Conservation (phyloP, 2,329 filamentous ascomycete species). For the Pseudogymnoascus sp. region DNA sequence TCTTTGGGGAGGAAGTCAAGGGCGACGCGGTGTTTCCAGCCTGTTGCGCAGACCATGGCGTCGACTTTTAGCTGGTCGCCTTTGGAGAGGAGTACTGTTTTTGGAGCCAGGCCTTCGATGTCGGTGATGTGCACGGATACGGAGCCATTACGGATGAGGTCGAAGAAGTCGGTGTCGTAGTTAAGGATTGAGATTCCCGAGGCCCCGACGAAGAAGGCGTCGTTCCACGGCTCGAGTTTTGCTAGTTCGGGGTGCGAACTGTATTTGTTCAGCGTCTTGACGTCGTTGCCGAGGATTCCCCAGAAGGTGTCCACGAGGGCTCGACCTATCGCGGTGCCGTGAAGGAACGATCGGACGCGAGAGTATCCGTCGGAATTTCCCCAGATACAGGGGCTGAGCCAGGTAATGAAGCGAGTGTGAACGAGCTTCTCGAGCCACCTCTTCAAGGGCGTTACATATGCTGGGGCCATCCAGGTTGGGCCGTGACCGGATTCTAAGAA, state of each 20-base stretch:
- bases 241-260: conserved; percentile 43
- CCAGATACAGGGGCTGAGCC: conserved; percentile 70
- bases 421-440: conserved; percentile 60
- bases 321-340: conserved; percentile 49
- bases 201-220: conserved; percentile 41
- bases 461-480: conserved; percentile 49
- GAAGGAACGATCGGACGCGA: conserved; percentile 45
- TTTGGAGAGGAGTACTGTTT: conserved; percentile 43
- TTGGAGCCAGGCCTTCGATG: conserved; percentile 36
- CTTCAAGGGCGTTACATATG: conserved; percentile 59
- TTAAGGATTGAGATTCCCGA: conserved; percentile 52
- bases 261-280: conserved; percentile 45
- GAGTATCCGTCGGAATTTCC: conserved; percentile 53
- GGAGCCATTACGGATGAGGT: conserved; percentile 43
- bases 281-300: conserved; percentile 47
- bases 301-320: conserved; percentile 50
- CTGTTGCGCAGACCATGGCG: conserved; percentile 47
- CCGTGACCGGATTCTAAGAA: conserved; percentile 41
- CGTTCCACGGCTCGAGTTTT: conserved; percentile 46
- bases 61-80: conserved; percentile 41
- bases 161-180: conserved; percentile 49
- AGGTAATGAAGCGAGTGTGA: conserved; percentile 58
- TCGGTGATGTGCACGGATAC: conserved; percentile 46
- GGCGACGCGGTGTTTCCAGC: conserved; percentile 47
- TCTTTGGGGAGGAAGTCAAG: conserved; percentile 38